Evolutionary conservation across 1,139 yeast species (phyloP).

Genomic region (Kazachstania sp.): DNA sequence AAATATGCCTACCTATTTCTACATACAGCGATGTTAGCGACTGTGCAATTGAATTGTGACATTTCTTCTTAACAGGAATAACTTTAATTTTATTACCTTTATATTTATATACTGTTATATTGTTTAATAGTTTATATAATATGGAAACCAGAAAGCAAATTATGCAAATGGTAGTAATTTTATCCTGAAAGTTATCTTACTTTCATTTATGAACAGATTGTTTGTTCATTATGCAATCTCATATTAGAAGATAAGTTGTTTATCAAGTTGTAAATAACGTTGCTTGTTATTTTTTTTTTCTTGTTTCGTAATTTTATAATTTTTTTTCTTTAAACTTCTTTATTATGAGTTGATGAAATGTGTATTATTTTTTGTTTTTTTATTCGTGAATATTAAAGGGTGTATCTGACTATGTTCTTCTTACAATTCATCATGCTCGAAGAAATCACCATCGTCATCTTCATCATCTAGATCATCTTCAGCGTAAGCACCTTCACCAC

Average conservation of each 20-base stretch:
- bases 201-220: no score
- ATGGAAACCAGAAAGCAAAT: no score
- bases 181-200: no score
- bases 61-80: no score
- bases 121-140: no score
- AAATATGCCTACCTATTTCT: no score
- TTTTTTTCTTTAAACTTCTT: not conserved
- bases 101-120: no score
- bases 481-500: slow-evolving; percentile 54
- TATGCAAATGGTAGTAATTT: no score
- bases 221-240: not conserved
- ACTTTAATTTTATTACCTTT: no score
- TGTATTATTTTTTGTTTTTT: no score
- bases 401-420: not conserved
- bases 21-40: no score
- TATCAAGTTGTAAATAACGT: not conserved
- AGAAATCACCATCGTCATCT: slow-evolving; percentile 33
- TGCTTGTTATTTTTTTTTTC: not conserved
- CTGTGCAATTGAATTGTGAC: no score
- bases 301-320: not conserved
- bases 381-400: not conserved
- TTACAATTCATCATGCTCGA: slow-evolving; percentile 55
- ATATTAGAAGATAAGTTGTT: not conserved
- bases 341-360: not conserved
- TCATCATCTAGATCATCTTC: slow-evolving; percentile 47